Conservation (phyloP, 306 rosid species). For the Quercus dentata region DNA sequence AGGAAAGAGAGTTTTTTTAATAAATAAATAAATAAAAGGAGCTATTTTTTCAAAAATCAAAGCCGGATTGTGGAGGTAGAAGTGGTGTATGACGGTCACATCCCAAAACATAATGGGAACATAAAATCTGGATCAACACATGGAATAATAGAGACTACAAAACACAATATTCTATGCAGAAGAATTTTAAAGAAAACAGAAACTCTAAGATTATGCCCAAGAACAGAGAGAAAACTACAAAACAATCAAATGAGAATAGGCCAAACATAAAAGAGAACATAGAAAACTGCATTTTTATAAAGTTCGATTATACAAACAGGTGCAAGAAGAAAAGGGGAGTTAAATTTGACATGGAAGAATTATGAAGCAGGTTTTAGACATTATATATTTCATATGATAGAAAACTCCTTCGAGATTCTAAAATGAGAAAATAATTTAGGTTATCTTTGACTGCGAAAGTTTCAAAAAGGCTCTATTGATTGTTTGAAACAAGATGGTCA, state of each 20-base stretch:
- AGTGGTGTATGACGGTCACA: too few species aligned
- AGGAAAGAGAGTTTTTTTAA: too few species aligned
- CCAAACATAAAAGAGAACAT: neutral
- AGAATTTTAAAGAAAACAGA: neutral
- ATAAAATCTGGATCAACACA: neutral
- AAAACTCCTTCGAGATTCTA: neutral
- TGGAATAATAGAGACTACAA: neutral
- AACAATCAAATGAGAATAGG: neutral
- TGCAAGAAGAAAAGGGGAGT: neutral
- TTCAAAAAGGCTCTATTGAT: neutral
- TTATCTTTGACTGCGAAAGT: neutral
- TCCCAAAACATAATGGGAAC: neutral
- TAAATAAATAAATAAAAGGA: too few species aligned
- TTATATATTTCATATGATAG: neutral
- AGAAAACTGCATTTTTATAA: neutral
- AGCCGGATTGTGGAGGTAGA: too few species aligned
- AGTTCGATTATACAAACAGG: neutral
- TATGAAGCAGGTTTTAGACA: neutral
- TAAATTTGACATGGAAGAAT: neutral
- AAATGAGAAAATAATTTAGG: neutral
- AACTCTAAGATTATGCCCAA: neutral
- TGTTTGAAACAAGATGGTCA: neutral
- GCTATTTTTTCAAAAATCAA: too few species aligned
- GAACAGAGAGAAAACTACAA: neutral
- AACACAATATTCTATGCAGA: neutral